Base-by-base conservation (phyloP, 2,329 filamentous ascomycete genomes). In the Malbranchea cinnamomea region DNA sequence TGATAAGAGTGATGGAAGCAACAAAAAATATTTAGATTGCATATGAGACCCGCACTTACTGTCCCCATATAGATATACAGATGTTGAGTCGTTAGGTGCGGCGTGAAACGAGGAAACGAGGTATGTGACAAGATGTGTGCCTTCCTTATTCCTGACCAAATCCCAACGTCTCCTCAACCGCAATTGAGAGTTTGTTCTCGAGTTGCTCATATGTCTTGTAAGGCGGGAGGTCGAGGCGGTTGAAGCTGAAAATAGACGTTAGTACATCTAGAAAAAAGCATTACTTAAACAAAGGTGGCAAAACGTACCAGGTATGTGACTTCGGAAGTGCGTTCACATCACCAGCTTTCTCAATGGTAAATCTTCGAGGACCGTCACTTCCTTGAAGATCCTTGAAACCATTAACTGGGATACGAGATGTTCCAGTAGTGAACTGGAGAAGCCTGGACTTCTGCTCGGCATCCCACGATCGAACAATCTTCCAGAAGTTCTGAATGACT, bases 371-470 rank as follows among this genome's bases (percentile, higher is more conserved):
- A 3, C 89, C 89, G 53, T 98, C 89, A 43, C 84, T 93, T 23
- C 89, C 89, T 57, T 98, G 89, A 30, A 98, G 64, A 65, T 98
- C 89, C 62, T 98, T 98, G 71, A 98, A 98, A 5, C 89, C 89
- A 55, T 98, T 98, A 59, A 98, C 89, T 1, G 89, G 89, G 43
- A 98, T 98, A 62, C 89, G 78, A 28, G 84, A 93, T 9, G 89
- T 98, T 55, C 89, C 89, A 6, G 89, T 98, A 1, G 89, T 89
- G 53, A 98, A 98, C 56, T 98, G 89, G 46, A 98, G 60, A 38
- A 98, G 67, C 49, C 89, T 78, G 31, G 83, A 93, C 65, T 98
- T 98, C 58, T 98, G 89, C 57, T 98, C 89, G 16, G 89, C 84
- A 53, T 98, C 89, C 89, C 89, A 98, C 37, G 74, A 82, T 42